Conservation (phyloP, 2,329 filamentous ascomycete species). For the Coniochaeta prunicola region DNA sequence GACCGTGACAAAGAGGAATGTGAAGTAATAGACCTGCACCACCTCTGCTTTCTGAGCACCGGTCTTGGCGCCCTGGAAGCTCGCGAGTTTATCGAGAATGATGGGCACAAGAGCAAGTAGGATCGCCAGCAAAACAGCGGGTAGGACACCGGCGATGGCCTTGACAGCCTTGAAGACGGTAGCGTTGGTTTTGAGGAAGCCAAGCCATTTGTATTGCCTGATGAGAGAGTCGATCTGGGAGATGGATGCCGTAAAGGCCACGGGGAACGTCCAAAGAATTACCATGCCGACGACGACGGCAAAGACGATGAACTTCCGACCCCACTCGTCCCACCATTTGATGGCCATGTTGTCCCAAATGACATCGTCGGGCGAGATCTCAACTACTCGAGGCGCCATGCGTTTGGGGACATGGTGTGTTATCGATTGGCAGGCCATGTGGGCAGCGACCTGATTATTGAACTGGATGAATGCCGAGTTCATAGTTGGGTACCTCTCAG, state of each 20-base stretch:
- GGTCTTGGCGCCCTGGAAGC: constrained; percentile 73
- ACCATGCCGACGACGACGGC: constrained; percentile 65
- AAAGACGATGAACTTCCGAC: constrained; percentile 61
- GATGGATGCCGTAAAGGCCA: constrained; percentile 78
- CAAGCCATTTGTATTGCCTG: constrained; percentile 57
- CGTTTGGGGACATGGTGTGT: constrained; percentile 87
- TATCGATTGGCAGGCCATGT: constrained; percentile 93
- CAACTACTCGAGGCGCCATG: constrained; percentile 88
- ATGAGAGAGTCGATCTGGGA: constrained; percentile 71
- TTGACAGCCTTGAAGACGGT: constrained; percentile 55
- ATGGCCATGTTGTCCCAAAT: constrained; percentile 98
- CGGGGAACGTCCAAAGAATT: constrained; percentile 83
- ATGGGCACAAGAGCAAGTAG: constrained; percentile 77
- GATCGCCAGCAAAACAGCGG: constrained; percentile 67
- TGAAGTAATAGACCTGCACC: constrained; percentile 91
- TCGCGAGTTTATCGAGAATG: constrained; percentile 66
- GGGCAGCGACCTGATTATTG: constrained; percentile 92
- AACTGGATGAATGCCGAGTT: constrained; percentile 98
- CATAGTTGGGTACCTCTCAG: constrained; percentile 84
- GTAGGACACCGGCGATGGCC: constrained; percentile 76
- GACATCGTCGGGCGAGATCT: constrained; percentile 88
- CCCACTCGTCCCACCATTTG: constrained; percentile 85
- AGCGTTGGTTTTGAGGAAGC: constrained; percentile 55
- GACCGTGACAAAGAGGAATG: constrained; percentile 88
- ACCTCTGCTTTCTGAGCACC: constrained; percentile 70